Conservation (phyloP, 208 protist species). For the Wallacemonas sp. region DNA sequence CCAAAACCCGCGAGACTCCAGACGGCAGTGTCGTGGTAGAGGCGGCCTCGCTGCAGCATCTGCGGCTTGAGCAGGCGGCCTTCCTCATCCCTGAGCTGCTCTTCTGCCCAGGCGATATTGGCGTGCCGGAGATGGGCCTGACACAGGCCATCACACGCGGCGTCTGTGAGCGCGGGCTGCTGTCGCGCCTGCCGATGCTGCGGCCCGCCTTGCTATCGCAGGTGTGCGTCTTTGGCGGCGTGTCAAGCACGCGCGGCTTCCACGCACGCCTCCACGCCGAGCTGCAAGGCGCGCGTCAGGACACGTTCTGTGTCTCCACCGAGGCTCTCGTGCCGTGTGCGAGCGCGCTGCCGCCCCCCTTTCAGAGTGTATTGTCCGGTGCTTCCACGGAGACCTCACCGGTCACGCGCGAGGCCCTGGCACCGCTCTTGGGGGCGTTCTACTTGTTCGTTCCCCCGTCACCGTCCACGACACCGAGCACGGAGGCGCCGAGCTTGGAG, state of each 20-base stretch:
- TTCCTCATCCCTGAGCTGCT: conserved; percentile 82
- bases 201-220: conserved; percentile 35
- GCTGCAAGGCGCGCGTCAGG: conserved; percentile 22
- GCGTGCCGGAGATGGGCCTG: conserved; percentile 62
- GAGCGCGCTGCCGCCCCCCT: neutral
- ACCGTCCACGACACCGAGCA: conserved; percentile 19
- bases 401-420: conserved; percentile 29
- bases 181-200: conserved; percentile 40
- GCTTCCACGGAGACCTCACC: neutral
- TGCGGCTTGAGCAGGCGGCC: conserved; percentile 66
- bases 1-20: neutral
- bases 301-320: neutral
- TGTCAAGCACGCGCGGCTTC: conserved; percentile 39
- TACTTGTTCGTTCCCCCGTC: conserved; percentile 24
- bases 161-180: conserved; percentile 42
- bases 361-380: neutral
- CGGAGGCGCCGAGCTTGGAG: conserved; percentile 28
- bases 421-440: conserved; percentile 55
- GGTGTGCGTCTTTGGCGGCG: conserved; percentile 65
- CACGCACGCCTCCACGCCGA: conserved; percentile 44
- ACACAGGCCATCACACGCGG: conserved; percentile 45
- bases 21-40: conserved; percentile 14
- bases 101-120: conserved; percentile 70
- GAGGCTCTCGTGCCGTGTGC: neutral
- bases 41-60: conserved; percentile 23